These are phyloP conservation scores for Biancaea sappan DNA, from an alignment of 306 rosid genomes.

Conservation along the genomic window DNA sequence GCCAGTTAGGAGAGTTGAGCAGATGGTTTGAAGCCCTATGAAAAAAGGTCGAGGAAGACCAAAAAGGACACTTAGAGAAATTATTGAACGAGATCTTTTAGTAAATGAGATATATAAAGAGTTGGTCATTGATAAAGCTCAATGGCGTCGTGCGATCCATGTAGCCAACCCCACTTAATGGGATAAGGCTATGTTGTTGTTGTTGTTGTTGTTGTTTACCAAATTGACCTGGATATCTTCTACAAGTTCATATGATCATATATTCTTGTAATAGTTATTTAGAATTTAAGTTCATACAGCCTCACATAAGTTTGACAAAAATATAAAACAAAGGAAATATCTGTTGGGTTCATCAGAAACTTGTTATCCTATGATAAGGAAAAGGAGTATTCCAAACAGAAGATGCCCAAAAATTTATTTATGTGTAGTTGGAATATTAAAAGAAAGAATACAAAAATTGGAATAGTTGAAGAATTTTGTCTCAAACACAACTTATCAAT, in stretches of 20 bases:
- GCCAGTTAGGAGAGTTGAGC: no score
- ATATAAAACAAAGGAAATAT: background rate
- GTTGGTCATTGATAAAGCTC: no score
- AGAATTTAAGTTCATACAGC: constrained; percentile 1
- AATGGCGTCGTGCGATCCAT: no score
- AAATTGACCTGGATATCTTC: background rate
- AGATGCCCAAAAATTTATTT: background rate
- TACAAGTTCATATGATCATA: background rate
- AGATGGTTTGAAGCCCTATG: no score
- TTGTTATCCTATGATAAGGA: background rate
- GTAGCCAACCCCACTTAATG: no score
- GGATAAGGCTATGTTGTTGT: no score
- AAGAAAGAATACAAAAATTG: background rate
- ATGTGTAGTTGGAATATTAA: background rate
- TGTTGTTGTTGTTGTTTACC: no score
- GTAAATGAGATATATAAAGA: no score
- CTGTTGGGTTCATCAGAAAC: background rate
- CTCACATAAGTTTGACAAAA: background rate
- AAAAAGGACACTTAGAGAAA: no score
- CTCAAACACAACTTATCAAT: background rate
- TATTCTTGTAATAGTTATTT: background rate
- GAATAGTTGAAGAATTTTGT: constrained; percentile 1
- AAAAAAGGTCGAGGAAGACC: no score
- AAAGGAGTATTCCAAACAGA: background rate
- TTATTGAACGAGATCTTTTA: no score